Percentiles rank a stretch among this genome's conserved stretches.
Evolutionary conservation across 257 asterid species (phyloP).

Genomic region (Solanum clarkiae): DNA sequence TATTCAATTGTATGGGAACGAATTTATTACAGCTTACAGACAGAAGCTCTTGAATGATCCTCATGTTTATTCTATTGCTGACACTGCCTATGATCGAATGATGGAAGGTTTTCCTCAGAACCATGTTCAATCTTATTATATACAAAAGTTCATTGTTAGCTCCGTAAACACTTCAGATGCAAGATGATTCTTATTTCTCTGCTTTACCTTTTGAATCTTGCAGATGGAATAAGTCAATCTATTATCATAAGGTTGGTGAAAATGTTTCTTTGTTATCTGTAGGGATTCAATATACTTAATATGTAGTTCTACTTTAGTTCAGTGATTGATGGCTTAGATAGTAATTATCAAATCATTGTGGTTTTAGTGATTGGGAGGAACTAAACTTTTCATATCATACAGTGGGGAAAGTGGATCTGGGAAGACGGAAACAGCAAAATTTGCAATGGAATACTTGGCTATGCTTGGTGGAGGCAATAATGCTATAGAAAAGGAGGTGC

Average conservation of each 20-base stretch:
- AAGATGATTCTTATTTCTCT: conserved; percentile 2
- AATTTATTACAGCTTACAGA: conserved; percentile 50
- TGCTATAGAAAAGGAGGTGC: conserved; percentile 59
- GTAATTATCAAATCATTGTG: background rate
- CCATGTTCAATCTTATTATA: background rate
- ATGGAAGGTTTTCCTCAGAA: conserved; percentile 43
- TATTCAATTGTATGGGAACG: conserved; percentile 52
- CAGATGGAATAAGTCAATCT: conserved; percentile 81
- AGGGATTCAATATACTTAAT: background rate
- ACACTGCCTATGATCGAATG: conserved; percentile 63
- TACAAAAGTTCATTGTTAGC: background rate
- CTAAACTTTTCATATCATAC: conserved; percentile 12
- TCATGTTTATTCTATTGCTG: conserved; percentile 79
- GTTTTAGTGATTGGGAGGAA: background rate
- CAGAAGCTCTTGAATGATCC: conserved; percentile 66
- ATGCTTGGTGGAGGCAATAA: conserved; percentile 54
- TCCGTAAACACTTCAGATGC: background rate
- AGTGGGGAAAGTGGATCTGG: conserved; percentile 99
- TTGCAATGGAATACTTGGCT: conserved; percentile 75
- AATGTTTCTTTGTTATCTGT: conserved; percentile 6
- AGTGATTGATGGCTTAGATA: background rate
- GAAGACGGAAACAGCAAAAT: conserved; percentile 91
- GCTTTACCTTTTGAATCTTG: conserved; percentile 13
- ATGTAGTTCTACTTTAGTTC: background rate
- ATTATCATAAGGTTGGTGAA: conserved; percentile 73